Evolutionary conservation across 345 rosid species (phyloP).

Genomic region (Ceriops zippeliana): DNA sequence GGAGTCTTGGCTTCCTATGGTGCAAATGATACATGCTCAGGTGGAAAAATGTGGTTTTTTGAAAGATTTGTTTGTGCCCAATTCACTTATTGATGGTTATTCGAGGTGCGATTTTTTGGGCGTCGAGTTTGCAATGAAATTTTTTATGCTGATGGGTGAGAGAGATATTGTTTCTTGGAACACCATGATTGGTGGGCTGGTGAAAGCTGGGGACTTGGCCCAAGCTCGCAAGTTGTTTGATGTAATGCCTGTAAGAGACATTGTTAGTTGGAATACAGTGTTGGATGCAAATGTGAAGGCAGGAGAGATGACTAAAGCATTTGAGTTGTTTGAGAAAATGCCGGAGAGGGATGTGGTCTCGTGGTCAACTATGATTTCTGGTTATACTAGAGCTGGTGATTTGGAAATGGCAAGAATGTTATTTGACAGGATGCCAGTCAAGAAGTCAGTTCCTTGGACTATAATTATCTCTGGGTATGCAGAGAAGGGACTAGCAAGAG

Average conservation of each 20-base stretch:
- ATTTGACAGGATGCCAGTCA: constrained; percentile 79
- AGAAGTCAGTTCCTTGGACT: constrained; percentile 80
- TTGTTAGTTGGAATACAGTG: constrained; percentile 77
- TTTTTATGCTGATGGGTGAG: constrained; percentile 50
- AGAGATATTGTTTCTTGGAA: constrained; percentile 83
- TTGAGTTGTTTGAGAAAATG: constrained; percentile 62
- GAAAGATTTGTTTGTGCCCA: constrained; percentile 75
- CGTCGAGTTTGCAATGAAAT: constrained; percentile 53
- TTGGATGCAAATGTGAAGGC: constrained; percentile 76
- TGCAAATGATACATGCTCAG: constrained; percentile 67
- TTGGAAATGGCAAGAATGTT: constrained; percentile 77
- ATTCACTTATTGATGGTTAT: constrained; percentile 76
- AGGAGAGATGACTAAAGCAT: constrained; percentile 60
- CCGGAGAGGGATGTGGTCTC: constrained; percentile 79
- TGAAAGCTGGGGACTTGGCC: constrained; percentile 47
- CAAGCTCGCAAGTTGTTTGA: constrained; percentile 65
- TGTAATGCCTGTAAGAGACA: constrained; percentile 69
- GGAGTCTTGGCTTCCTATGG: constrained; percentile 43
- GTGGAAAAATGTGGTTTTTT: constrained; percentile 65
- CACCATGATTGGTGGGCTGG: constrained; percentile 62
- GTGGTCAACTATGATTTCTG: constrained; percentile 78
- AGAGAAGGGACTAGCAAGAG: constrained; percentile 54
- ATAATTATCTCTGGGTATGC: constrained; percentile 81
- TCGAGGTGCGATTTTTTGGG: constrained; percentile 65
- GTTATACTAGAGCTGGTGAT: constrained; percentile 69